Conservation (phyloP, 2,329 filamentous ascomycete species). For the Fusarium sp. region DNA sequence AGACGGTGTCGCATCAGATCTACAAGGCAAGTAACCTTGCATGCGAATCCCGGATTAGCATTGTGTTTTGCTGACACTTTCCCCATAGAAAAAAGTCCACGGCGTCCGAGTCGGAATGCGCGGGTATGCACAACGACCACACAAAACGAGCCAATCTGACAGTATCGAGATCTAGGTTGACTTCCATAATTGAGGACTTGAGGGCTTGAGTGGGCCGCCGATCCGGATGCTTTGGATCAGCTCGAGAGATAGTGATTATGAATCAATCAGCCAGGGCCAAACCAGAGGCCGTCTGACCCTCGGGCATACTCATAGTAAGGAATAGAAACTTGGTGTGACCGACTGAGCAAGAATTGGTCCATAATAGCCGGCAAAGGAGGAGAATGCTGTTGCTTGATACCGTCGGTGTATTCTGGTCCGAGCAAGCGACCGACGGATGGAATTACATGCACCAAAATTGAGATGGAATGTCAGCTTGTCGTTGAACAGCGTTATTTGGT, state of each 20-base stretch:
- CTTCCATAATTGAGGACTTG: not conserved
- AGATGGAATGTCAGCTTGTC: constrained; percentile 26
- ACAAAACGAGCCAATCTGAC: constrained; percentile 10
- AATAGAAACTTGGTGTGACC: not conserved
- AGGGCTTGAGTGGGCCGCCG: not conserved
- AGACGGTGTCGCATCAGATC: constrained; percentile 1
- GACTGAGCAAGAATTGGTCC: not conserved
- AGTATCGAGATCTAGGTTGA: constrained; percentile 15
- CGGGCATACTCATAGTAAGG: not conserved
- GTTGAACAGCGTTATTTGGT: constrained; percentile 8
- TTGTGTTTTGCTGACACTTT: constrained; percentile 18
- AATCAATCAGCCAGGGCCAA: constrained; percentile 4
- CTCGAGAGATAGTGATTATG: constrained; percentile 15
- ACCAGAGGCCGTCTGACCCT: constrained; percentile 4
- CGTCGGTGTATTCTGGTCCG: not conserved
- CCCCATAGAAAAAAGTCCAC: not conserved
- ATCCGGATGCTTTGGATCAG: constrained; percentile 11
- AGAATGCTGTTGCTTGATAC: constrained; percentile 5
- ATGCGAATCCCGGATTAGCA: constrained; percentile 1
- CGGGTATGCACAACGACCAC: constrained; percentile 16
- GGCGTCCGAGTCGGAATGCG: constrained; percentile 28
- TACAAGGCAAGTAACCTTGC: constrained; percentile 17
- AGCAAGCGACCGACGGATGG: not conserved
- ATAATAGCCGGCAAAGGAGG: not conserved
- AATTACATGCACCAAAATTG: not conserved